Base-by-base conservation (phyloP, 2,329 filamentous ascomycete genomes). In the Zopfia rhizophila region DNA sequence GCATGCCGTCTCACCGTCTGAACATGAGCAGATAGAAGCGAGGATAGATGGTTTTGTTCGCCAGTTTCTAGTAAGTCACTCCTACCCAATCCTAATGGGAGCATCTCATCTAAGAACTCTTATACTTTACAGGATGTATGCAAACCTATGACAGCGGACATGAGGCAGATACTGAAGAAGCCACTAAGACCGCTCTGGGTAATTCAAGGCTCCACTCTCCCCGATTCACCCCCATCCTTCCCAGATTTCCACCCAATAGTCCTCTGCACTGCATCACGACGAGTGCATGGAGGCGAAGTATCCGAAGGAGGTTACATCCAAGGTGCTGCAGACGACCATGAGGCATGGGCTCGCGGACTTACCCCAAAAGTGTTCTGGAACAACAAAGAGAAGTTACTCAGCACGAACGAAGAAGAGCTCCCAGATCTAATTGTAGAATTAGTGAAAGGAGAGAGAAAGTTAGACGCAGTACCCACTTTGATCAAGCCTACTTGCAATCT, bases 291-390 rank as follows among this genome's bases (percentile, higher is more conserved):
- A 10, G 84, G 82, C 3, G 90, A 93, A 66, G 78, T 83, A 57
- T 83, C 83, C 19, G 85, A 88, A 63, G 83, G 82, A 3, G 86
- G 86, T 5, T 99, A 99, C 65, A 88, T 99, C 48, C 94, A 97
- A 72, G 94, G 94, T 38, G 93, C 93, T 1, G 94, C 89, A 2
- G 94, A 99, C 70, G 94, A 99, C 68, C 90, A 89, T 10, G 94
- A 99, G 76, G 90, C 90, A 58, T 99, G 94, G 94, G 88, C 91
- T 1, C 76, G 82, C 18, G 91, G 90, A 0, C 80, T 97, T 12
- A 94, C 89, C 0, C 84, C 93, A 0, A 68, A 76, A 0, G 53
- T 93, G 0, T 99, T 96, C 72, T 99, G 94, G 94, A 72, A 71
- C 2, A 78, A 96, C 58, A 76, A 75, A 29, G 75, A 82, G 0